Percentiles rank a stretch among this genome's conserved stretches.
Evolutionary conservation across 179 eudicot species (phyloP).

Genomic region (Silene coronaria): DNA sequence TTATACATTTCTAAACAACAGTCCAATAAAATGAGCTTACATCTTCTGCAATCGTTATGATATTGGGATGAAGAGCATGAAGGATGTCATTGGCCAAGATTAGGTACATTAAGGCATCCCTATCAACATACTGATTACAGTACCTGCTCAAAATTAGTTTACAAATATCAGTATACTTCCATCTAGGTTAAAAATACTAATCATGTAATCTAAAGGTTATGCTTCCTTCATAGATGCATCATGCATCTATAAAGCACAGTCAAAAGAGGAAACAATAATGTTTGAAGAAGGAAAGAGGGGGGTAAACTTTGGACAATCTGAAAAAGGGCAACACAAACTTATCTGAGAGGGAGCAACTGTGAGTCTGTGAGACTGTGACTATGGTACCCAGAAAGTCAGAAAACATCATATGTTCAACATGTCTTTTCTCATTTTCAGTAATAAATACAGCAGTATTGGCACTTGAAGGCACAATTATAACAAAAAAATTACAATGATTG

Average conservation of each 20-base stretch:
- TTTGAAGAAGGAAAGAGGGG: neutral
- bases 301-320: neutral
- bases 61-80: slow-evolving; percentile 80
- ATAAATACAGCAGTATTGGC: neutral
- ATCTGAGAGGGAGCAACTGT: neutral
- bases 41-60: slow-evolving; percentile 95
- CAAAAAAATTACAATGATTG: neutral
- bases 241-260: neutral
- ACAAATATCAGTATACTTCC: slow-evolving; percentile 5
- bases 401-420: slow-evolving; percentile 1
- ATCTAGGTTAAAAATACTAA: neutral
- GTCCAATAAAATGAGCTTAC: slow-evolving; percentile 40
- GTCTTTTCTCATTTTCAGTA: neutral
- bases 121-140: slow-evolving; percentile 95
- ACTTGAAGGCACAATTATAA: neutral
- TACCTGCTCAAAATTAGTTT: slow-evolving; percentile 42
- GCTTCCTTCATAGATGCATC: neutral
- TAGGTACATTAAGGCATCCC: slow-evolving; percentile 79
- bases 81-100: slow-evolving; percentile 84
- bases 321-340: neutral
- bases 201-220: neutral
- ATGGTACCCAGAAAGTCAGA: neutral
- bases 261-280: neutral
- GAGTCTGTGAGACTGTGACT: neutral
- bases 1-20: neutral